Evolutionary conservation across 805 yeast genomes (phyloP).

Genomic region (Kodamaea nitidulidarum): DNA sequence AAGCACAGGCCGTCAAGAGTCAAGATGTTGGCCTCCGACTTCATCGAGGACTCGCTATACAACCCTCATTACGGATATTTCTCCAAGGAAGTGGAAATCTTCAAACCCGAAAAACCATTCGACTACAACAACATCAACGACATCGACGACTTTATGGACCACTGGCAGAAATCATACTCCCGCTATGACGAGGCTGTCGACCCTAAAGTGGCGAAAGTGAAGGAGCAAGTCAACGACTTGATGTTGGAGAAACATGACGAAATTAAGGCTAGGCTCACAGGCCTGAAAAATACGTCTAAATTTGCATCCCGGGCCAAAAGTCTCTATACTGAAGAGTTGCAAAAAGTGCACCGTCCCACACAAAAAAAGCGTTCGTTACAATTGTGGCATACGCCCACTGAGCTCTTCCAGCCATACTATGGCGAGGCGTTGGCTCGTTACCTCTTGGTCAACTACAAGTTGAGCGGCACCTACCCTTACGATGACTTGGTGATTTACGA

Average conservation of each 20-base stretch:
- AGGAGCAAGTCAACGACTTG: slow-evolving; percentile 12
- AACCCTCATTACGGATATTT: slow-evolving; percentile 83
- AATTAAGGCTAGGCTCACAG: slow-evolving; percentile 11
- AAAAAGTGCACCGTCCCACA: slow-evolving; percentile 13
- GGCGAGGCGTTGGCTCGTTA: slow-evolving; percentile 86
- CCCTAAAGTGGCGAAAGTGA: slow-evolving; percentile 12
- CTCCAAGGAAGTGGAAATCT: slow-evolving; percentile 72
- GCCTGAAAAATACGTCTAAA: slow-evolving; percentile 12
- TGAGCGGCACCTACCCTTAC: slow-evolving; percentile 61
- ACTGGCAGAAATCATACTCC: slow-evolving; percentile 62
- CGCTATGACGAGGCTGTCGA: slow-evolving; percentile 38
- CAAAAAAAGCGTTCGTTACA: slow-evolving; percentile 44
- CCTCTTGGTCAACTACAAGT: slow-evolving; percentile 64
- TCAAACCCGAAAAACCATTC: slow-evolving; percentile 62
- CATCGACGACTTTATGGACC: slow-evolving; percentile 64
- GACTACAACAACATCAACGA: slow-evolving; percentile 54
- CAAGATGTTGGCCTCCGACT: slow-evolving; percentile 73
- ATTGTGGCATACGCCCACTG: slow-evolving; percentile 89
- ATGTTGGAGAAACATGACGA: slow-evolving; percentile 10
- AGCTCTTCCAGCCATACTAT: slow-evolving; percentile 76
- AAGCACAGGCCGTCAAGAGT: slow-evolving; percentile 53
- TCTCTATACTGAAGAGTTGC: slow-evolving; percentile 23
- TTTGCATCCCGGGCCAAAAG: slow-evolving; percentile 15
- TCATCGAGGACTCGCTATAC: slow-evolving; percentile 80
- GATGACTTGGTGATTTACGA: slow-evolving; percentile 74